Conservation (phyloP, 148 eudicot species). For the Cornus controversa region DNA sequence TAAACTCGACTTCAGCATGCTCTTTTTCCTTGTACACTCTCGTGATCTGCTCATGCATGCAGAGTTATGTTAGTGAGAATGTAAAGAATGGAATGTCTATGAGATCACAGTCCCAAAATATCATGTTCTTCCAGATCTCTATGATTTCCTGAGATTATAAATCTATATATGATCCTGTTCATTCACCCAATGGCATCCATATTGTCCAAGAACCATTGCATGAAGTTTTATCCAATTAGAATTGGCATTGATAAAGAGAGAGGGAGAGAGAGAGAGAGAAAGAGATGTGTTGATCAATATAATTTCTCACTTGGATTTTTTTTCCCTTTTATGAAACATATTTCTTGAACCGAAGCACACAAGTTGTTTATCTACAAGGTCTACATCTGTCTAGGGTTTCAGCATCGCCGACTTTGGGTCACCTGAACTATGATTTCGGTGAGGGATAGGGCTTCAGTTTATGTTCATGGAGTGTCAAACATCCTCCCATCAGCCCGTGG, state of each 20-base stretch:
- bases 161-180: neutral
- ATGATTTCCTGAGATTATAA: neutral
- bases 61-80: constrained; percentile 1
- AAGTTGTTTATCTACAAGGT: too few species aligned
- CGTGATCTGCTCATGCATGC: constrained; percentile 51
- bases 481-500: too few species aligned
- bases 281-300: too few species aligned
- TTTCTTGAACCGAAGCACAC: neutral
- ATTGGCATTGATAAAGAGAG: neutral
- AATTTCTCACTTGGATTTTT: too few species aligned
- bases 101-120: neutral
- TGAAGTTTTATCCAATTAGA: neutral
- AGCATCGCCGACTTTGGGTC: too few species aligned
- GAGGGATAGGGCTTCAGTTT: too few species aligned
- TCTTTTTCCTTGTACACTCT: constrained; percentile 88
- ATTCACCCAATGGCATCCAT: neutral
- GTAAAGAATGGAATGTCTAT: constrained; percentile 4
- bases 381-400: too few species aligned
- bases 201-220: neutral
- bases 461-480: too few species aligned
- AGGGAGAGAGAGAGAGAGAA: neutral
- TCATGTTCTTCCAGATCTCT: neutral
- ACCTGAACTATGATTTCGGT: too few species aligned
- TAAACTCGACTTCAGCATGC: constrained; percentile 86
- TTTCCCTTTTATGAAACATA: neutral